These are phyloP conservation scores for Solanum clarkiae DNA, from an alignment of 257 asterid species.

Conservation along the genomic window DNA sequence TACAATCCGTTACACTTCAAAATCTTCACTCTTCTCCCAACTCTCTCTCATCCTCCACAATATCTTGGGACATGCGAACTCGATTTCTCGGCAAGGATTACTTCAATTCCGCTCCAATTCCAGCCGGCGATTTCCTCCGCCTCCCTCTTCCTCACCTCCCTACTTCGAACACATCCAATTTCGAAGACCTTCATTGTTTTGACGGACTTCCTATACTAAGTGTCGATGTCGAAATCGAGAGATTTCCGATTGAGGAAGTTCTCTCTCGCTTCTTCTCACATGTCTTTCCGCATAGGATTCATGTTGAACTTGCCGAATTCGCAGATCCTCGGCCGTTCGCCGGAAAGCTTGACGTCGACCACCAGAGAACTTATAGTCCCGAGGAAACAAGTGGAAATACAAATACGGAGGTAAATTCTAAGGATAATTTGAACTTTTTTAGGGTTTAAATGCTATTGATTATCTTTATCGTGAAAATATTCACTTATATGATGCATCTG, in stretches of 20 bases:
- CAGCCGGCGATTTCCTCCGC: constrained; percentile 40
- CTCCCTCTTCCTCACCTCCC: constrained; percentile 27
- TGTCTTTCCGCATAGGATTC: constrained; percentile 53
- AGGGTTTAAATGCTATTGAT: not conserved
- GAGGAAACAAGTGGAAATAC: not conserved
- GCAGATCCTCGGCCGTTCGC: constrained; percentile 1
- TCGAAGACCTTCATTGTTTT: constrained; percentile 16
- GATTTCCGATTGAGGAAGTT: constrained; percentile 53
- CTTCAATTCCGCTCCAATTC: constrained; percentile 16
- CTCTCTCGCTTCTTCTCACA: constrained; percentile 59
- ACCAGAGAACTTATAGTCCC: not conserved
- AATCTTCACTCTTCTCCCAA: not conserved
- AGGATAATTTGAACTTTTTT: not conserved
- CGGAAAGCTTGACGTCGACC: not conserved
- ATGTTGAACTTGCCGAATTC: constrained; percentile 3
- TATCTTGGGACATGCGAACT: constrained; percentile 56
- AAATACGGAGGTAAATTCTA: constrained; percentile 8
- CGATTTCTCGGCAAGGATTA: constrained; percentile 51
- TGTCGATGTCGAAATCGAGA: constrained; percentile 25
- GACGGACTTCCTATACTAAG: constrained; percentile 26
- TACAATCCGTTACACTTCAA: not conserved
- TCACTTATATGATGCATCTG: not conserved
- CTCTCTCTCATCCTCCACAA: not conserved
- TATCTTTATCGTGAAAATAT: not conserved
- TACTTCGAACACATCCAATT: not conserved